phyloP scores from a whole-genome alignment of 2,329 filamentous ascomycete species.

The Coniosporium tulheliwenetii region DNA sequence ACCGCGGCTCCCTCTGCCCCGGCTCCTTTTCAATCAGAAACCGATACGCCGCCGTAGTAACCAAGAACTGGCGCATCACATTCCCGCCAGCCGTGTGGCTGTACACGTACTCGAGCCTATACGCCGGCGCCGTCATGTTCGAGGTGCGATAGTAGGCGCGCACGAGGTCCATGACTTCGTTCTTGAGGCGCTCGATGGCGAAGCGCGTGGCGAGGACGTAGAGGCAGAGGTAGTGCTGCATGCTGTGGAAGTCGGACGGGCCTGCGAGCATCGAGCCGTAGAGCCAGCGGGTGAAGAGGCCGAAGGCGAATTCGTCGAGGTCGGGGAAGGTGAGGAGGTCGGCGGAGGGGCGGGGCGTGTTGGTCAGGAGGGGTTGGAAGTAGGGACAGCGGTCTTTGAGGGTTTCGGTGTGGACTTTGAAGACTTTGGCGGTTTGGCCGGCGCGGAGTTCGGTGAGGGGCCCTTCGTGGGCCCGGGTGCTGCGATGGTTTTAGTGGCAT shows the following conservation, averaged over 20 bases:
- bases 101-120: constrained; percentile 20
- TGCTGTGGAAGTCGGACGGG: constrained; percentile 16
- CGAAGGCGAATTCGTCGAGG: constrained; percentile 14
- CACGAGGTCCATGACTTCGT: constrained; percentile 16
- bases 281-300: constrained; percentile 15
- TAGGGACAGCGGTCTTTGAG: constrained; percentile 11
- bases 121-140: constrained; percentile 18
- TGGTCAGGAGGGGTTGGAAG: constrained; percentile 10
- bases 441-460: constrained; percentile 8
- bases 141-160: constrained; percentile 15
- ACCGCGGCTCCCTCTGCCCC: constrained; percentile 1
- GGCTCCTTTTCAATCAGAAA: constrained; percentile 9
- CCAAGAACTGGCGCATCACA: constrained; percentile 16
- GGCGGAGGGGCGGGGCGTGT: neutral
- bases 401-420: constrained; percentile 10
- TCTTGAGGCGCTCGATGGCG: constrained; percentile 13
- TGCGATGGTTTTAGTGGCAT: too few species aligned
- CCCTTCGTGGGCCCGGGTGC: too few species aligned
- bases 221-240: constrained; percentile 17
- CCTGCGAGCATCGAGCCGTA: constrained; percentile 12
- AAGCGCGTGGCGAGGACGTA: constrained; percentile 15
- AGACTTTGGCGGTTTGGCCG: constrained; percentile 11
- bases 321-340: constrained; percentile 12
- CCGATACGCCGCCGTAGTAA: constrained; percentile 15
- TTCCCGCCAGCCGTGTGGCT: constrained; percentile 10